phyloP scores from a whole-genome alignment of 2,329 filamentous ascomycete species.

The Diaporthe capsici region DNA sequence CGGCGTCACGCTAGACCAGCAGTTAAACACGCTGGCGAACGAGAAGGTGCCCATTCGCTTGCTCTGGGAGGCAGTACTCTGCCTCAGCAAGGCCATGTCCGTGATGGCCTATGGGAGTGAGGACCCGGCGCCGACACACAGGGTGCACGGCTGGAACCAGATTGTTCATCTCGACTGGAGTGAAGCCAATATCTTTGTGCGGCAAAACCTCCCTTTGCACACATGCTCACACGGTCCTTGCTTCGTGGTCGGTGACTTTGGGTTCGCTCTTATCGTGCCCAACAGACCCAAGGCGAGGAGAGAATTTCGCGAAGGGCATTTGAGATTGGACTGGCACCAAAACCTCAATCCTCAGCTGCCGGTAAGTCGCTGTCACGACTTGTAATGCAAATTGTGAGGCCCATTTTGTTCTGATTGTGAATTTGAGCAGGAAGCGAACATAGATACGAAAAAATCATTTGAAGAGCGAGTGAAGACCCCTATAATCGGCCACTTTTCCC shows the following conservation, averaged over 20 bases:
- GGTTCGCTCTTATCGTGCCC: background rate
- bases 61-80: slow-evolving; percentile 17
- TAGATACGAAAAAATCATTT: background rate
- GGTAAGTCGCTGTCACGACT: background rate
- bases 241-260: slow-evolving; percentile 19
- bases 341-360: background rate
- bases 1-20: background rate
- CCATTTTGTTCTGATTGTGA: background rate
- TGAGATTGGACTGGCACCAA: background rate
- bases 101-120: background rate
- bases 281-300: background rate
- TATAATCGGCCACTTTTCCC: background rate
- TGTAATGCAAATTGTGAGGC: too few relatives aligned
- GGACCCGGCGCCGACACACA: slow-evolving; percentile 15
- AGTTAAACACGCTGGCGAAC: background rate
- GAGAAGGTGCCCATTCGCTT: background rate
- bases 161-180: slow-evolving; percentile 22
- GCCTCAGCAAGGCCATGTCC: slow-evolving; percentile 14
- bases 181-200: background rate
- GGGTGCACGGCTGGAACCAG: slow-evolving; percentile 16
- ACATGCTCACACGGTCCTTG: slow-evolving; percentile 11
- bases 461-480: background rate
- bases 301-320: background rate
- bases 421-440: background rate
- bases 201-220: background rate